Evolutionary conservation across 2,329 filamentous ascomycete genomes (phyloP), one percentile per base, ranked within the genome.

Genomic region (Parastagonospora nodorum): DNA sequence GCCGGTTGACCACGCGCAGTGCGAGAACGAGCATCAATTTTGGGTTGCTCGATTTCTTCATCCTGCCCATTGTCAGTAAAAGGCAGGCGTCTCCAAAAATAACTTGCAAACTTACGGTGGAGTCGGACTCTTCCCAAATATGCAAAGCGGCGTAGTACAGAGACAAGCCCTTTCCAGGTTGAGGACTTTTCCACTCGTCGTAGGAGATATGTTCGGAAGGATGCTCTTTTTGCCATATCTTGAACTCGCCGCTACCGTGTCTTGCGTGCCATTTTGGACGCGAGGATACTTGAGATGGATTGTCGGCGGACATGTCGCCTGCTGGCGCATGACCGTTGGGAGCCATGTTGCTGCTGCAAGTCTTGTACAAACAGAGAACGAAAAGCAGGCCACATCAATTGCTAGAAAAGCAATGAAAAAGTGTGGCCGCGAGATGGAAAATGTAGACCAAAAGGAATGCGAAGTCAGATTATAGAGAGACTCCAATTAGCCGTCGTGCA

Each of bases 61-160:
- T 69, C 64, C 67, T 72, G 44, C 35, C 43, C 29, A 24, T 51
- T 38, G 53, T 72, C 42, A 69, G 57, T 33, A 42, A 51, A 47
- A 28, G 46, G 31, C 33, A 24, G 47, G 33, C 8, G 36, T 24
- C 19, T 24, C 19, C 11, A 16, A 33, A 15, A 19, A 5, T 19
- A 43, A 31, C 53, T 24, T 6, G 16, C 40, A 37, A 28, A 64
- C 68, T 39, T 60, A 73, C 69, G 40, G 56, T 66, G 15, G 66
- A 63, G 33, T 61, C 61, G 11, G 58, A 58, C 45, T 67, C 66
- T 9, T 68, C 60, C 56, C 64, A 68, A 19, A 68, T 59, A 36
- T 61, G 53, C 39, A 66, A 44, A 42, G 69, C 62, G 14, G 67
- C 60, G 46, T 68, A 62, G 51, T 66, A 71, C 14, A 73, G 47